Percentiles rank a stretch among this genome's conserved stretches.
Conservation (phyloP, 495 filamentous ascomycete species). For the Neurospora sp. region DNA sequence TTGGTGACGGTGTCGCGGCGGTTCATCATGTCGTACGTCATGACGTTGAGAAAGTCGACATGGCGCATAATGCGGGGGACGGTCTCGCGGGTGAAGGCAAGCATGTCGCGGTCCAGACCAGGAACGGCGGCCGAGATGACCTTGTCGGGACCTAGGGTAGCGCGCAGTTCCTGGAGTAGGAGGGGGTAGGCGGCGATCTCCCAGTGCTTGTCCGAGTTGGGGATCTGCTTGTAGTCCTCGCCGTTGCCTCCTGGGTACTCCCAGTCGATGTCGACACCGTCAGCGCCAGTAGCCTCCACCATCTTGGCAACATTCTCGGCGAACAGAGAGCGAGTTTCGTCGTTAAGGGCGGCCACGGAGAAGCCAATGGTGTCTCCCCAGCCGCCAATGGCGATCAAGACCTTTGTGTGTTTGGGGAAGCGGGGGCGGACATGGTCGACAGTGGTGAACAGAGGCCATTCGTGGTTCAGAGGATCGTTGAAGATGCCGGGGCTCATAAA, state of each 20-base stretch:
- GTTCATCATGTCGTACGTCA: constrained; percentile 76
- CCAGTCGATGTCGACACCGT: constrained; percentile 69
- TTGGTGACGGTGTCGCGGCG: constrained; percentile 57
- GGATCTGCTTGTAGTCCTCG: constrained; percentile 58
- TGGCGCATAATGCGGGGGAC: constrained; percentile 53
- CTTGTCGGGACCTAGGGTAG: constrained; percentile 48
- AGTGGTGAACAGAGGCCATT: constrained; percentile 51
- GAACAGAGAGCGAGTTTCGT: constrained; percentile 43
- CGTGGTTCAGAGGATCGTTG: constrained; percentile 39
- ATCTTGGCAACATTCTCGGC: constrained; percentile 55
- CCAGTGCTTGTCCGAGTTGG: constrained; percentile 50
- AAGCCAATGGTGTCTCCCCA: constrained; percentile 65
- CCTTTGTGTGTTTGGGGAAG: constrained; percentile 48
- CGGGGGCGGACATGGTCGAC: constrained; percentile 46
- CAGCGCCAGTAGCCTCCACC: constrained; percentile 51
- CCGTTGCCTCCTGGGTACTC: constrained; percentile 76
- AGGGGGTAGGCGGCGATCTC: constrained; percentile 57
- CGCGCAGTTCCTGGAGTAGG: constrained; percentile 50
- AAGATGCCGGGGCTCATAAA: constrained; percentile 56
- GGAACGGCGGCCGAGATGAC: constrained; percentile 63
- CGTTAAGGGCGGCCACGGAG: constrained; percentile 43
- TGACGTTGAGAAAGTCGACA: constrained; percentile 68
- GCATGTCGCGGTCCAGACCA: constrained; percentile 58
- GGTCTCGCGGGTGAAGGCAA: constrained; percentile 57
- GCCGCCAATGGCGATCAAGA: constrained; percentile 64